Conservation (phyloP, 164 flowering plant genomes). For the Liriodendron chinense region DNA sequence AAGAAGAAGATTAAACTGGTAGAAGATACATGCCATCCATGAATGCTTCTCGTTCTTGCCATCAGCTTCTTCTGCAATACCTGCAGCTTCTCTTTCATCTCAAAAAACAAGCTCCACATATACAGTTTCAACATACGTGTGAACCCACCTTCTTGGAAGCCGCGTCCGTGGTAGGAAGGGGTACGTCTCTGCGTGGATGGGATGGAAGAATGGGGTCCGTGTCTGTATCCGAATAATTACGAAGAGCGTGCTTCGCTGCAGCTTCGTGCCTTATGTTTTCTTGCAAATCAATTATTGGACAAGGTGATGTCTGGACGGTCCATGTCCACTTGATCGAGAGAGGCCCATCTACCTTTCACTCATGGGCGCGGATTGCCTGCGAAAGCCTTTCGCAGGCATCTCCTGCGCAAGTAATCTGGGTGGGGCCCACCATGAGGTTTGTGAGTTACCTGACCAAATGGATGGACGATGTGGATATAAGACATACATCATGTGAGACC, state of each 20-base stretch:
- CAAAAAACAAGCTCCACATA: no score
- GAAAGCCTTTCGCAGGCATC: no score
- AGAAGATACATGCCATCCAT: neutral
- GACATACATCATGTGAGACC: no score
- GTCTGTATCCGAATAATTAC: constrained; percentile 6
- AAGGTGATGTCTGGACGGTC: neutral
- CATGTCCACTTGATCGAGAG: neutral
- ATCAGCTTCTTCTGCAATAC: neutral
- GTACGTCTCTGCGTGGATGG: neutral
- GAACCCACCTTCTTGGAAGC: no score
- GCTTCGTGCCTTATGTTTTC: constrained; percentile 33
- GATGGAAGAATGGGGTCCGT: neutral
- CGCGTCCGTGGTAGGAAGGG: no score
- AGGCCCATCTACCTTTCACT: neutral
- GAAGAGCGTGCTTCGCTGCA: constrained; percentile 27
- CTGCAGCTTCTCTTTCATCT: no score
- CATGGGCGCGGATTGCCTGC: no score
- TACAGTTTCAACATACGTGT: no score
- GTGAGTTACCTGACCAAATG: no score
- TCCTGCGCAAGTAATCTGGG: no score
- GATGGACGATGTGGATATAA: no score
- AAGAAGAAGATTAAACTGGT: neutral
- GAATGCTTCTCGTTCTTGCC: neutral
- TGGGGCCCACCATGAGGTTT: no score
- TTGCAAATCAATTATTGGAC: constrained; percentile 20